Percentiles rank a stretch among this genome's conserved stretches.
Evolutionary conservation across 2,329 filamentous ascomycete genomes (phyloP).

Genomic region (Daldinia eschscholtzii): DNA sequence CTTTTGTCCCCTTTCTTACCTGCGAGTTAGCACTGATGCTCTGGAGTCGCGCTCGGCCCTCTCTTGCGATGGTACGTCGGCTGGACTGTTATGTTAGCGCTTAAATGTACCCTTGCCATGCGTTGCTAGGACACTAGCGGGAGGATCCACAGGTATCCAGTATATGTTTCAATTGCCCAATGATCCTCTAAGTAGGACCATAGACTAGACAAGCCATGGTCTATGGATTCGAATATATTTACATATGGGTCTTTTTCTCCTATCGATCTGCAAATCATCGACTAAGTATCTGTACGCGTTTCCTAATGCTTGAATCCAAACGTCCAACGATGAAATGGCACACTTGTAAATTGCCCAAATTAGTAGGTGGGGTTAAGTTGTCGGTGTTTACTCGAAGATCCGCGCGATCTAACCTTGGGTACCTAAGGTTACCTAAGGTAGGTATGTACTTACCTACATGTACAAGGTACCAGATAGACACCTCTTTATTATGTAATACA

Average conservation of each 20-base stretch:
- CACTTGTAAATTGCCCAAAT: slow-evolving; percentile 17
- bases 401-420: too few species aligned
- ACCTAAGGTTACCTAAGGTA: too few species aligned
- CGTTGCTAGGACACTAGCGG: slow-evolving; percentile 39
- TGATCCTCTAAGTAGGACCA: background rate
- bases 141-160: slow-evolving; percentile 22
- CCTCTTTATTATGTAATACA: too few species aligned
- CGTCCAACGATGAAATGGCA: background rate
- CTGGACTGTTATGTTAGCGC: slow-evolving; percentile 24
- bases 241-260: background rate
- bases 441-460: too few species aligned
- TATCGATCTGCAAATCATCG: background rate
- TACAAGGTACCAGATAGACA: too few species aligned
- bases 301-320: background rate
- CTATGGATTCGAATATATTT: background rate
- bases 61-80: slow-evolving; percentile 19
- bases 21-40: slow-evolving; percentile 11
- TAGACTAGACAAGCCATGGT: background rate
- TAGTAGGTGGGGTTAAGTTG: slow-evolving; percentile 24
- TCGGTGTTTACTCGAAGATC: background rate
- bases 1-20: slow-evolving; percentile 2
- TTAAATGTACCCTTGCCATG: slow-evolving; percentile 18
- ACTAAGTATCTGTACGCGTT: background rate
- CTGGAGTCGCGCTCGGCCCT: slow-evolving; percentile 35
- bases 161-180: slow-evolving; percentile 7